Evolutionary conservation across 768 basidiomycete species (phyloP), one percentile per base, ranked within the genome.

Genomic region (Boletus reticulatus): DNA sequence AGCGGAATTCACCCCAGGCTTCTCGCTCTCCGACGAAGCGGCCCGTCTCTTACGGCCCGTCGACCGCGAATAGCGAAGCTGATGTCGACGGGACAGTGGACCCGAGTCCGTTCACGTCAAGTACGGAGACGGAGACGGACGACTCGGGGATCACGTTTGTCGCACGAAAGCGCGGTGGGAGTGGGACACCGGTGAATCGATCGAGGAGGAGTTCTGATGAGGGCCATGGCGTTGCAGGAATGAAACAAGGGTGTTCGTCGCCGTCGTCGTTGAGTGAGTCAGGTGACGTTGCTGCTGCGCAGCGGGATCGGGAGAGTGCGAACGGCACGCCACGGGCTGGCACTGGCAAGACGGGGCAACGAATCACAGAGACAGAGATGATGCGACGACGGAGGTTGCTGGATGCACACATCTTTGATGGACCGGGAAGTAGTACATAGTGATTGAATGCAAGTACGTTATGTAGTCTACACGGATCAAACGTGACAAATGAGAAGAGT

Each of bases 371-470:
- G 71, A 80, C 76, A 19, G 90, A 91, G 70, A 69, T 93, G 68
- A 87, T 94, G 79, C 75, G 85, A 63, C 79, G 93, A 62, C 81
- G 89, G 50, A 81, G 92, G 63, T 68, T 94, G 67, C 75, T 94
- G 50, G 88, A 89, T 61, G 79, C 85, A 49, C 87, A 89, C 66
- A 84, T 88, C 48, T 85, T 75, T 79, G 70, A 70, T 17, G 61
- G 61, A 42, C 59, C 49, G n/a, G 55, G 57, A 1, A 50, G 38
- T 31, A 50, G 55, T 20, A 50, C 57, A 54, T 22, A 29, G 8
- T 39, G 8, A 31, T 37, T 53, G 43, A 16, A 4, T 44, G 31
- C 8, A 29, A 29, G 29, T 54, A 55, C 41, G 45, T 56, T 50
- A 42, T 39, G 43, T 57, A 48, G 34, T 22, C 11, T 56, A 56